Evolutionary conservation across 345 rosid species (phyloP), one percentile per base, ranked within the genome.

Genomic region (Ceriops zippeliana): DNA sequence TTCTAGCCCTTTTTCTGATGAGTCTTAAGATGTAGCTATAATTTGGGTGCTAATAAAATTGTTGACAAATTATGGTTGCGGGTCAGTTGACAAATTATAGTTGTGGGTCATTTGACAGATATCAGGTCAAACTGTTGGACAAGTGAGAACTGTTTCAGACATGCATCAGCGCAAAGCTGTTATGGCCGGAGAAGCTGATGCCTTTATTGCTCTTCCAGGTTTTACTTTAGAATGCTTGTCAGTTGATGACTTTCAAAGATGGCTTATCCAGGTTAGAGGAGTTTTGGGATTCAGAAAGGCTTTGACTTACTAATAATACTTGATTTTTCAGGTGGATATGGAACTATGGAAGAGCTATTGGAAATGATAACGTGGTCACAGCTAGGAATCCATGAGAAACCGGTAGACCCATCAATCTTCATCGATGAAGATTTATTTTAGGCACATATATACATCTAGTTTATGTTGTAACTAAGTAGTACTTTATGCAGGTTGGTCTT

Each of bases 341-440:
- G 97, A 63, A 91, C 97, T 19, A 91, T 93, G 98, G 98, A 93
- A 81, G 97, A 93, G 77, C 70, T 88, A 69, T 63, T 93, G 74
- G 97, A 93, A 83, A 93, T 95, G 95, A 93, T 91, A 82, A 89
- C 97, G 21, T 93, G 98, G 98, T 78, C 97, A 64, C 98, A 91
- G 75, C 97, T 93, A 17, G 97, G 98, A 72, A 93, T 93, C 70
- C 98, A 93, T 63, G 81, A 84, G 82, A 93, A 93, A 82, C 84
- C 97, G 79, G 98, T 91, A 80, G 16, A 78, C 71, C 32, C 61
- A n/a, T 68, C 65, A 69, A 63, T 74, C 52, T 75, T 66, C 35
- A 28, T 42, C 58, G 56, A 58, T 58, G 67, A 49, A 51, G 69
- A 38, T 51, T 58, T 31, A 60, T 60, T 26, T 26, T 53, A 52